Evolutionary conservation across 2,329 filamentous ascomycete genomes (phyloP).

Genomic region (Beauveria caledonica): DNA sequence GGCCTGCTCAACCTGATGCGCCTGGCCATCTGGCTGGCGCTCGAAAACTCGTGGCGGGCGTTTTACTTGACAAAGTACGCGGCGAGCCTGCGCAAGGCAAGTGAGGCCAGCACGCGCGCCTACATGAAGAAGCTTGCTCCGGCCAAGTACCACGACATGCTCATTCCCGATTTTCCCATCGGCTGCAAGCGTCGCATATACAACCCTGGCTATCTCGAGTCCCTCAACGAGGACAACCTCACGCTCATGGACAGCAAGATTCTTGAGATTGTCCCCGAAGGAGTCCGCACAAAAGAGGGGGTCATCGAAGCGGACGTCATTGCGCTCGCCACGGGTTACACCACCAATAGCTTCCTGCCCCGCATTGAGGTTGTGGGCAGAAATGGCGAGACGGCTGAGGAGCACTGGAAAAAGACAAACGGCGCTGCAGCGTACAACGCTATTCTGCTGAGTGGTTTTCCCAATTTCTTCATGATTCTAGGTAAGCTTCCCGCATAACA

Average conservation of each 20-base stretch:
- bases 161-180: conserved; percentile 54
- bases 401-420: conserved; percentile 51
- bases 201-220: conserved; percentile 46
- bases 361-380: conserved; percentile 45
- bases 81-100: conserved; percentile 26
- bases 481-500: conserved; percentile 22
- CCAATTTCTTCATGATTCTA: conserved; percentile 57
- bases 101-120: conserved; percentile 31
- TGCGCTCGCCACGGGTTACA: conserved; percentile 54
- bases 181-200: conserved; percentile 58
- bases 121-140: conserved; percentile 40
- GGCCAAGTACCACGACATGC: conserved; percentile 50
- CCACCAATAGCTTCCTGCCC: conserved; percentile 45
- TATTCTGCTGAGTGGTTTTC: conserved; percentile 49
- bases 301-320: conserved; percentile 49
- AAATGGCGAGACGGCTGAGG: conserved; percentile 38
- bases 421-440: conserved; percentile 55
- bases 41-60: conserved; percentile 23
- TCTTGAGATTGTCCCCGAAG: conserved; percentile 36
- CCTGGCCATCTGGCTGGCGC: conserved; percentile 31
- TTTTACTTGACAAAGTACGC: conserved; percentile 33
- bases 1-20: conserved; percentile 32
- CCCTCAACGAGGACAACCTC: conserved; percentile 41
- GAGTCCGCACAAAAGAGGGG: conserved; percentile 28
- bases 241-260: conserved; percentile 39